Evolutionary conservation across 176 grass and related monocot species (phyloP), one percentile per base, ranked within the genome.

Genomic region (Ampelocalamus luodianensis): DNA sequence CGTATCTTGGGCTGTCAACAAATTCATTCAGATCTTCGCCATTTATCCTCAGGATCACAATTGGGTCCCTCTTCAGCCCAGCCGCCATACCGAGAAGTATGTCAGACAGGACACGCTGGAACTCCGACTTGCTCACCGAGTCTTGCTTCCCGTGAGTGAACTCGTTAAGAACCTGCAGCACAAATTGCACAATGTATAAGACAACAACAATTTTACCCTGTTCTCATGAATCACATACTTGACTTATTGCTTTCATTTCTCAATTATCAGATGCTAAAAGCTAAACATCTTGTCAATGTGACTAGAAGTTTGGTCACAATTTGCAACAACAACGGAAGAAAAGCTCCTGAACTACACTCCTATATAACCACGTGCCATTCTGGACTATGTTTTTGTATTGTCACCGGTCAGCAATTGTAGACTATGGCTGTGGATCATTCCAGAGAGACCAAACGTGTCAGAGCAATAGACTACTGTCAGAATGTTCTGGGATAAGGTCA

Each of bases 1-100:
- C 93, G 27, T 93, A 95, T 10, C 76, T 62, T 0, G 87, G 34
- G 44, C 91, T 92, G 17, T 87, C 83, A 0, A 83, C 63, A 38
- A 98, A 98, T 44, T 95, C 96, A 15, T 68, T 92, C 38, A 93
- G 82, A 58, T 98, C 96, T 29, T 95, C 91, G 0, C 96, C 96
- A n/a, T 95, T 90, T 18, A 98, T 95, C 74, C 96, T 92, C 13
- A 98, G 77, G 81, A 98, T 98, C 26, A 95, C 88, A 15, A 98
- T 93, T 0, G 93, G 93, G 70, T 98, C 96, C 77, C 91, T 85
- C 87, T 92, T 85, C 5, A 98, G 89, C 7, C 96, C 96, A 7
- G 93, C 93, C 8, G 93, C 96, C 96, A 98, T 98, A 22, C 93
- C 96, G 5, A 95, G 72, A 29, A 95, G 79, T 36, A 98, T 93